phyloP scores from a whole-genome alignment of 1,284 basidiomycete species.

The Chalciporus sp. region DNA sequence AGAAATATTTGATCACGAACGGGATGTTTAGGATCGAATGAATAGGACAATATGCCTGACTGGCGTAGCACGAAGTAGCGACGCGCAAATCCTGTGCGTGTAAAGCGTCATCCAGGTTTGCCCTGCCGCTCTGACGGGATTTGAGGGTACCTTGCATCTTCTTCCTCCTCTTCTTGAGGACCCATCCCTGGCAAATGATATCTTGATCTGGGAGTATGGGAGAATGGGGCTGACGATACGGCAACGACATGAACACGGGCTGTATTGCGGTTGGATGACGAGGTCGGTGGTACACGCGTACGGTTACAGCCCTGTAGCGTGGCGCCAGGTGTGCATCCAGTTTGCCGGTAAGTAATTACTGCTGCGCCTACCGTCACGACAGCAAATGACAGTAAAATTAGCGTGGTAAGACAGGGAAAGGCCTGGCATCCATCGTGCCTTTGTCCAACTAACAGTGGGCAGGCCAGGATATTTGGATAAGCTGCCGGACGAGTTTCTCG shows the following conservation, averaged over 20 bases:
- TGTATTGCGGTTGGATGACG: neutral
- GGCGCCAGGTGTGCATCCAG: neutral
- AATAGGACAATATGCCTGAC: slow-evolving; percentile 73
- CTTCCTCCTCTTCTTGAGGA: slow-evolving; percentile 81
- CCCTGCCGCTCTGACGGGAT: neutral
- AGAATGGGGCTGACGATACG: slow-evolving; percentile 13
- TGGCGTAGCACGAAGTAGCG: slow-evolving; percentile 73
- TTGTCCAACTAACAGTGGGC: neutral
- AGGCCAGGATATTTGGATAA: neutral
- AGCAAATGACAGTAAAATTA: neutral
- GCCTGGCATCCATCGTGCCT: neutral
- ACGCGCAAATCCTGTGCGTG: slow-evolving; percentile 71
- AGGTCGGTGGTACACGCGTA: neutral
- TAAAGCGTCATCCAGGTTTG: slow-evolving; percentile 6
- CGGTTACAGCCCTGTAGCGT: neutral
- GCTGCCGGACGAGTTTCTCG: neutral
- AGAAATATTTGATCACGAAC: slow-evolving; percentile 70
- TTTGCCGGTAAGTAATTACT: neutral
- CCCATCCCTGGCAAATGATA: slow-evolving; percentile 69
- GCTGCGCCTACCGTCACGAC: neutral
- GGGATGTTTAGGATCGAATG: slow-evolving; percentile 71
- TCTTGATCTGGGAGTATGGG: slow-evolving; percentile 23
- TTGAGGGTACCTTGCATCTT: slow-evolving; percentile 72
- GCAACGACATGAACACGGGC: slow-evolving; percentile 7
- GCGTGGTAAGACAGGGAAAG: neutral